These are phyloP conservation scores for Cyphellophora attinorum DNA, from an alignment of 2,329 filamentous ascomycete species.

Conservation along the genomic window DNA sequence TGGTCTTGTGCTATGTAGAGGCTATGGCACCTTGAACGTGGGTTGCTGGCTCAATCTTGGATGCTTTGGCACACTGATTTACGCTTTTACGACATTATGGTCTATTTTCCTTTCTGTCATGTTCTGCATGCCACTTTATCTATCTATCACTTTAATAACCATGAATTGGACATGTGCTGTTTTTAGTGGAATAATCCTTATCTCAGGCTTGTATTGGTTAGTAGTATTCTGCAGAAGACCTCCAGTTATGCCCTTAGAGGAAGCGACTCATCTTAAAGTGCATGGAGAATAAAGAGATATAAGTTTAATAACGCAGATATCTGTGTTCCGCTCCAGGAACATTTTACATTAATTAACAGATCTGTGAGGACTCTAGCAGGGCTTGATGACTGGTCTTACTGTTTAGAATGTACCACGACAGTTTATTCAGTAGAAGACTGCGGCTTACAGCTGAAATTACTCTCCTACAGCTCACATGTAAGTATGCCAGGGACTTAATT, in stretches of 20 bases:
- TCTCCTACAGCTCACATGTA: no score
- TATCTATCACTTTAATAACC: conserved; percentile 31
- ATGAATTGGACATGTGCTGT: conserved; percentile 30
- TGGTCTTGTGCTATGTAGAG: conserved; percentile 27
- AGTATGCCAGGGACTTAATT: no score
- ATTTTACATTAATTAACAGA: no score
- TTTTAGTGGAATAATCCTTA: conserved; percentile 1
- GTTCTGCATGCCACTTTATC: conserved; percentile 33
- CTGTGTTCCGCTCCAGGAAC: no score
- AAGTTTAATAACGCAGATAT: background rate
- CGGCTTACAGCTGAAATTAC: no score
- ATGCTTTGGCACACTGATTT: conserved; percentile 27
- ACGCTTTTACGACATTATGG: conserved; percentile 28
- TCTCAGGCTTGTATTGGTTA: background rate
- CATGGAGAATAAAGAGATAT: background rate
- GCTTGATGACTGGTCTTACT: no score
- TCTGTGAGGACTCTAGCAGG: no score
- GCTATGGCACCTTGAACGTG: conserved; percentile 15
- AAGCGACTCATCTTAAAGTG: background rate
- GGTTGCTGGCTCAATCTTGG: conserved; percentile 26
- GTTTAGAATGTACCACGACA: no score
- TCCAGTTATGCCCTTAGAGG: background rate
- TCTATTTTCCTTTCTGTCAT: conserved; percentile 35
- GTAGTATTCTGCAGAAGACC: background rate
- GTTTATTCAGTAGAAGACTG: no score